Base-by-base conservation (phyloP, 148 eudicot genomes). In the Nyssa sinensis region DNA sequence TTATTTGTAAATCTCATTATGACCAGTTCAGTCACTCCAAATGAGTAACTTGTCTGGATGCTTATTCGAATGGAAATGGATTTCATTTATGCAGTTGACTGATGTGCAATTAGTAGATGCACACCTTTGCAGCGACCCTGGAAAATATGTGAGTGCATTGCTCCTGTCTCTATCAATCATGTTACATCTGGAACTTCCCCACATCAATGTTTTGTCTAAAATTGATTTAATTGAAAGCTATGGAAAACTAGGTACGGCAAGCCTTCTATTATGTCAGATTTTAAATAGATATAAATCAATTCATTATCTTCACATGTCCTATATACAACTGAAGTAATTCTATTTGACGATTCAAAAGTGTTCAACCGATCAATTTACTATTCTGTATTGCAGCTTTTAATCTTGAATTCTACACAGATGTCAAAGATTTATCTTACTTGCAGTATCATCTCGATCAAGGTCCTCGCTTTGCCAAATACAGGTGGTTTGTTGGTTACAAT, bases 151-250 rank as follows among this genome's bases (percentile, higher is more conserved):
- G 29, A 92, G 98, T 77, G 98, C 98, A 28, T 75, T 95, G 88
- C 83, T 95, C 64, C 91, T 95, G 35, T 92, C 97, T 25, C 72
- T 95, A 73, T 92, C 98, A 72, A 95, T 97, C 64, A 95, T 95
- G 96, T 77, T 95, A 35, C 98, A 95, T 81, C 51, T 95, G 90
- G 98, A 95, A 76, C 96, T 95, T 86, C 98, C 98, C 33, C 98
- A 95, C 81, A 82, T 95, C 77, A 95, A 95, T 79, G 97, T 95
- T 33, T 75, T 95, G 73, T 95, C 98, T 1, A 95, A 95, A 84
- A 92, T 95, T 47, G 98, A 95, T 75, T 88, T 95, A 27, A 92
- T 92, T 75, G 97, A 95, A 81, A 89, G 78, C 86, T 95, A 95
- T 34, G 98, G 98, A 68, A 92, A 82, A 79, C 87, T 95, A 83